Evolutionary conservation across 306 rosid genomes (phyloP).

Genomic region (Lathyrus sativus): DNA sequence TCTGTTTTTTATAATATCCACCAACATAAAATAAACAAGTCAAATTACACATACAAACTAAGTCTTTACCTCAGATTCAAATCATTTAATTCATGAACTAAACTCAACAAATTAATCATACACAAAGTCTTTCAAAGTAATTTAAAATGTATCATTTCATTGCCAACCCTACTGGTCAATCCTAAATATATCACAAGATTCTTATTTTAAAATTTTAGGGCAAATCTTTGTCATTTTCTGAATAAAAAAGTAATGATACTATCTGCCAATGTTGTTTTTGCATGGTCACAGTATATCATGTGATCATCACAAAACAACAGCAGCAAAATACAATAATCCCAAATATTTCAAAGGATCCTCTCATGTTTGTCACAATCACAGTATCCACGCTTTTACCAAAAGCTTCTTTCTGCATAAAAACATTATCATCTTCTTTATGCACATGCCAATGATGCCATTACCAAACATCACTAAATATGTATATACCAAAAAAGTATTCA

Average conservation of each 20-base stretch:
- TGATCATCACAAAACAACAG: neutral
- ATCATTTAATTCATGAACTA: neutral
- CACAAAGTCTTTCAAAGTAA: neutral
- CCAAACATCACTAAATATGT: too few species aligned
- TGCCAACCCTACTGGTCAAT: neutral
- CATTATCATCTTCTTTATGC: constrained; percentile 29
- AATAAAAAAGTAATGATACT: neutral
- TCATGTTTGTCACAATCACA: constrained; percentile 35
- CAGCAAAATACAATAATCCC: constrained; percentile 1
- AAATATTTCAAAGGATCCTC: constrained; percentile 37
- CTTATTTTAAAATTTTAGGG: neutral
- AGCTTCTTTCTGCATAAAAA: constrained; percentile 20
- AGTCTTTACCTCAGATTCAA: neutral
- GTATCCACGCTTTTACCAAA: constrained; percentile 29
- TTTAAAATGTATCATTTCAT: neutral
- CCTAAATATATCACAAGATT: neutral
- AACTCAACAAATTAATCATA: neutral
- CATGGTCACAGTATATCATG: constrained; percentile 15
- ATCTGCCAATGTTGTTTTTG: constrained; percentile 23
- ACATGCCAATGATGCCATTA: constrained; percentile 25
- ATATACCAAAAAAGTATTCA: constrained; percentile 22
- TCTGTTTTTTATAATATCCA: too few species aligned
- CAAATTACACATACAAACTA: too few species aligned
- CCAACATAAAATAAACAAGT: too few species aligned
- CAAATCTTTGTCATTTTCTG: too few species aligned